phyloP scores from a whole-genome alignment of 441 rosid genomes.

The Jatropha multifida region DNA sequence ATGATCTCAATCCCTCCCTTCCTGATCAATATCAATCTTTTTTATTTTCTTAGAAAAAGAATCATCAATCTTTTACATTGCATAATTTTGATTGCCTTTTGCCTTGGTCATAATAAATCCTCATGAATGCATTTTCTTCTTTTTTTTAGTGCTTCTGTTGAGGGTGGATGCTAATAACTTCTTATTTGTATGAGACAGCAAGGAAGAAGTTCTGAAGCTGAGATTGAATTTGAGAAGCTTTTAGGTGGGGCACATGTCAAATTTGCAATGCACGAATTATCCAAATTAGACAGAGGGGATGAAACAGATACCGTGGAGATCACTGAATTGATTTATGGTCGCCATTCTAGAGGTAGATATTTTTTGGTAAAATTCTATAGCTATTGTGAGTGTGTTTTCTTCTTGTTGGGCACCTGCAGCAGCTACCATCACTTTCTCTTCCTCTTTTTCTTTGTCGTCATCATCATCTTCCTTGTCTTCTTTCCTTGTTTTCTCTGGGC shows the following conservation, averaged over 20 bases:
- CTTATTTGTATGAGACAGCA: slow-evolving; percentile 45
- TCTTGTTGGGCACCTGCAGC: slow-evolving; percentile 15
- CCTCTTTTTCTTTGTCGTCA: background rate
- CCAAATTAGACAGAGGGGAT: slow-evolving; percentile 72
- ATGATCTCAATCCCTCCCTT: background rate
- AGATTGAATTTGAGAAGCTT: slow-evolving; percentile 79
- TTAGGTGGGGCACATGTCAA: slow-evolving; percentile 77
- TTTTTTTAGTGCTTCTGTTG: slow-evolving; percentile 5
- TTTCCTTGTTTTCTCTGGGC: slow-evolving; percentile 38
- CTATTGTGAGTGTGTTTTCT: slow-evolving; percentile 15
- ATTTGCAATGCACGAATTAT: slow-evolving; percentile 71
- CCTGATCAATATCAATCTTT: background rate
- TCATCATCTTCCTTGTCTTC: slow-evolving; percentile 19
- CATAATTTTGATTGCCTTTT: background rate
- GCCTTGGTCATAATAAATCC: background rate
- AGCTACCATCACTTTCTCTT: slow-evolving; percentile 16
- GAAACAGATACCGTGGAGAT: slow-evolving; percentile 57
- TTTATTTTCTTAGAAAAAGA: background rate
- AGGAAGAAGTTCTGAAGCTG: slow-evolving; percentile 84
- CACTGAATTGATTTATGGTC: slow-evolving; percentile 71
- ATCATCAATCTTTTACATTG: background rate
- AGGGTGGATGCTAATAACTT: slow-evolving; percentile 19
- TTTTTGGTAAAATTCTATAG: slow-evolving; percentile 7
- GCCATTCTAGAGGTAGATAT: slow-evolving; percentile 74
- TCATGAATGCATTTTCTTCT: background rate